These are phyloP conservation scores for Pythium inflatum DNA, from an alignment of 352 stramenopile genomes.

Conservation along the genomic window DNA sequence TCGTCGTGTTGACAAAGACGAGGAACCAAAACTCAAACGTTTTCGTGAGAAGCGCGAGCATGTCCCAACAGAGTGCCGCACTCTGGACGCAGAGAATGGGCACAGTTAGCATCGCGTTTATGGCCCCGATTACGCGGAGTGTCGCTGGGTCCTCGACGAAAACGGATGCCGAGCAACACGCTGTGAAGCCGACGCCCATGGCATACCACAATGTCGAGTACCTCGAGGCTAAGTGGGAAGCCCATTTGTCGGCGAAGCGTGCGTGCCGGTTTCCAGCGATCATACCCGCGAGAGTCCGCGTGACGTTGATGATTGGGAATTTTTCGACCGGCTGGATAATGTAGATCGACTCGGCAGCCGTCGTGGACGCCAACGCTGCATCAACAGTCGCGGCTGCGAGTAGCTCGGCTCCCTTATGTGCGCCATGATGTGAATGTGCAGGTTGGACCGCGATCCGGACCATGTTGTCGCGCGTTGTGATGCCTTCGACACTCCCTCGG, in stretches of 20 bases:
- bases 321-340: constrained; percentile 24
- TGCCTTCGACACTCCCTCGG: no score
- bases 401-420: background rate
- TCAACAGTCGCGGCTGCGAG: background rate
- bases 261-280: background rate
- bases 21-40: constrained; percentile 33
- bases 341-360: constrained; percentile 7
- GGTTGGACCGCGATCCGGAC: background rate
- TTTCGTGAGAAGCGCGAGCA: background rate
- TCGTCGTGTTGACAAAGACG: constrained; percentile 8
- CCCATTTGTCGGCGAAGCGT: background rate
- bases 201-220: constrained; percentile 8
- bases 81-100: constrained; percentile 11
- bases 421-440: background rate
- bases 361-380: background rate
- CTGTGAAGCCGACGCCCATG: background rate
- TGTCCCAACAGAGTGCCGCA: constrained; percentile 15
- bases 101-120: background rate
- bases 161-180: background rate
- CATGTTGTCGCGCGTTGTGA: no score
- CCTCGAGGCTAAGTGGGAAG: background rate
- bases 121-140: background rate
- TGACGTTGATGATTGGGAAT: constrained; percentile 15
- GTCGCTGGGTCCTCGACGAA: background rate
- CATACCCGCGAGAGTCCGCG: constrained; percentile 14